Base-by-base conservation (phyloP, 805 yeast species). In the Danielia oregonensis region DNA sequence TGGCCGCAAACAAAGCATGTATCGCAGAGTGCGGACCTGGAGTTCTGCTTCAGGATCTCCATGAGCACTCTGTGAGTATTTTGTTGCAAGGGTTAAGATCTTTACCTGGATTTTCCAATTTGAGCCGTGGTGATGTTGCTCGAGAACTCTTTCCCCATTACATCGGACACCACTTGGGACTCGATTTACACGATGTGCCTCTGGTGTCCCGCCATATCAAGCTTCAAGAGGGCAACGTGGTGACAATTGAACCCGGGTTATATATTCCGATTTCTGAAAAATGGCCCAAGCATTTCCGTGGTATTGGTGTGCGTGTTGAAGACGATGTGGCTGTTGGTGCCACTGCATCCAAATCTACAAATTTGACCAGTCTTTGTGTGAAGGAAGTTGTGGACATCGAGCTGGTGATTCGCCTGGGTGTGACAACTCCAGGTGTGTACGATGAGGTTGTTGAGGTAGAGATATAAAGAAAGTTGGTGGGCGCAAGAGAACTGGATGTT, bases 231-330 rank as follows among this genome's bases (percentile, higher is more conserved):
- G 89, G 89, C 15, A 94, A 87, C 54, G 97, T 91, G 4, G 69
- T 93, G 30, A 93, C 99, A 2, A 78, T 94, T 16, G 99, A 94
- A 57, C 98, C 98, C 0, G 99, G 98, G 17, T 72, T 93, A 18
- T 93, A 93, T 55, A 75, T 94, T 27, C 97, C 98, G 1, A 69
- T 74, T 45, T 69, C 69, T 46, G 78, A 74, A 35, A 68, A 65
- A 38, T 91, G 81, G 72, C 97, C 98, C 15, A 69, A 74, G 42
- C 78, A 78, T 48, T 91, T 76, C 64, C 81, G 86, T 51, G 89
- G 89, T 19, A 82, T 93, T 32, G 99, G 97, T 2, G 84, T 93
- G 17, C 78, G 99, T 49, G 84, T 93, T 21, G 99, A 93, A 59
- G 99, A 93, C 62, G 89, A 93, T 57, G 74, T 91, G 24, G 95